Percentiles rank a stretch among this genome's conserved stretches.
These are phyloP conservation scores for Tylopilus subfusipes DNA, from an alignment of 768 basidiomycete genomes.

Conservation along the genomic window DNA sequence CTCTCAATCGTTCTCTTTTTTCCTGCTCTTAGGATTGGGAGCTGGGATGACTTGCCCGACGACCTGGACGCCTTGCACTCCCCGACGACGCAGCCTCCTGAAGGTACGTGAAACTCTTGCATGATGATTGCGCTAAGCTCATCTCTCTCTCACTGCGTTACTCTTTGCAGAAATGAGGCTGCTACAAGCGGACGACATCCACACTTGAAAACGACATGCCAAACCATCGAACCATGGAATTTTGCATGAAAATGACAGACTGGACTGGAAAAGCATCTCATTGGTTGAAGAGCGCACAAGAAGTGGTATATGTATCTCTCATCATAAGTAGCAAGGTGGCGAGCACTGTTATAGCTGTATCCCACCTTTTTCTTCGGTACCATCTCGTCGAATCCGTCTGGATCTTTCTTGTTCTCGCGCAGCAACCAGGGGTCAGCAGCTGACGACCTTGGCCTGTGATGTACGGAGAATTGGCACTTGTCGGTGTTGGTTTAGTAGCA, in stretches of 20 bases:
- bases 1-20: not conserved
- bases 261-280: too few relatives aligned
- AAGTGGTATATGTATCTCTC: too few relatives aligned
- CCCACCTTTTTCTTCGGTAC: slow-evolving; percentile 35
- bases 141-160: not conserved
- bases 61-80: not conserved
- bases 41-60: not conserved
- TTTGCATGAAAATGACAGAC: too few relatives aligned
- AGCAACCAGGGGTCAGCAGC: too few relatives aligned
- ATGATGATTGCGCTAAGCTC: not conserved
- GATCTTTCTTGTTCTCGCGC: too few relatives aligned
- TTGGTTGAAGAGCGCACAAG: too few relatives aligned
- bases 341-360: not conserved
- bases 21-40: not conserved
- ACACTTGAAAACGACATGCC: too few relatives aligned
- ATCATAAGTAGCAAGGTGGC: too few relatives aligned
- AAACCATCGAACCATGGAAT: too few relatives aligned
- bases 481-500: too few relatives aligned
- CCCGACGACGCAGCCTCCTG: not conserved
- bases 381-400: slow-evolving; percentile 37
- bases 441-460: too few relatives aligned
- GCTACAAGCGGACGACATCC: not conserved
- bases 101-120: not conserved
- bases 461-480: too few relatives aligned
- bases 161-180: not conserved